Evolutionary conservation across 1,284 basidiomycete genomes (phyloP), one percentile per base, ranked within the genome.

Genomic region (Leccinum pachyderme): DNA sequence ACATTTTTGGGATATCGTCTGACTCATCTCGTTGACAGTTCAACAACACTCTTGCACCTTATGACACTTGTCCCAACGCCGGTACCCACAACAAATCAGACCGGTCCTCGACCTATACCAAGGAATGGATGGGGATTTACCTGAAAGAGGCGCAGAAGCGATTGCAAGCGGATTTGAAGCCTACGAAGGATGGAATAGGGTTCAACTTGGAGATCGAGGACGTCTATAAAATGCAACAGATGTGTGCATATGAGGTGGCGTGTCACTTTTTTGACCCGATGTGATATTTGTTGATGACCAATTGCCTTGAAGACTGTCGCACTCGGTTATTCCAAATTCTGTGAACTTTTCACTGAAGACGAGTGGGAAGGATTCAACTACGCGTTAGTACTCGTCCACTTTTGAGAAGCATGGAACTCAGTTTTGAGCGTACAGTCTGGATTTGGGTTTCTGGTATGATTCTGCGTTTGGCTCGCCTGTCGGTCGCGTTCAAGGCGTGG

Each of bases 301-400:
- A 39, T 11, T 39, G 37, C n/a, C 12, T 7, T 37, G 12, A 32
- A 93, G 86, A 96, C 94, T 3, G 92, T 95, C 39, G 89, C 93
- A 0, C 79, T 96, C 13, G 95, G 94, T 2, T 95, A 90, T 66
- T 93, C 89, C 28, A 87, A 84, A 61, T 97, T 96, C 73, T 98
- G 95, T 64, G 82, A 83, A 50, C 76, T 98, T 1, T 98, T 98
- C 73, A 94, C 90, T 0, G 78, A 89, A 65, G 86, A 92, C 46
- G 94, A 97, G 70, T 95, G 93, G 87, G 81, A 88, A 62, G 92
- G 91, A 11, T 95, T 92, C 69, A 83, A 93, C 68, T 95, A 95
- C 58, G 77, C 84, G 83, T 89, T 63, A 58, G 86, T 77, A 5
- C 6, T 24, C 3, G 1, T 39, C 33, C 15, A 22, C 18, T 18